These are phyloP conservation scores for Francoa sonchifolia DNA, from an alignment of 441 rosid genomes.

Conservation along the genomic window DNA sequence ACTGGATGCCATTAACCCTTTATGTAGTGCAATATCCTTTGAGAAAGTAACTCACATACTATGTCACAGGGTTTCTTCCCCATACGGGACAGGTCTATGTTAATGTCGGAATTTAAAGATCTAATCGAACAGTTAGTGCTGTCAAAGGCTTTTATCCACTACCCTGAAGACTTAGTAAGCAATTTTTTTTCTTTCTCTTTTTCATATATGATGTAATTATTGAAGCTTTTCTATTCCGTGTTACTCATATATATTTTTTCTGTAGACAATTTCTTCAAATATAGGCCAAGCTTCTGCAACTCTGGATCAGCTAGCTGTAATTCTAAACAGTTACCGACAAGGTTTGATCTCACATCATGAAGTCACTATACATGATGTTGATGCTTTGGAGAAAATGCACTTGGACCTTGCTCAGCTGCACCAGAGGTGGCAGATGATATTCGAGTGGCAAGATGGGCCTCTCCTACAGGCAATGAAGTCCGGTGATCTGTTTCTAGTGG, in stretches of 20 bases:
- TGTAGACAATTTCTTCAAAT: constrained; percentile 59
- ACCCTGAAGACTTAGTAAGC: constrained; percentile 36
- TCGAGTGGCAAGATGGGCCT: constrained; percentile 98
- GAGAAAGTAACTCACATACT: constrained; percentile 10
- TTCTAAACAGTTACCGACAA: constrained; percentile 31
- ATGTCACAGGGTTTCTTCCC: constrained; percentile 83
- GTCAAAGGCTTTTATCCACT: constrained; percentile 35
- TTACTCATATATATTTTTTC: constrained; percentile 15
- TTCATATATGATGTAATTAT: constrained; percentile 3
- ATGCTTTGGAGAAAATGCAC: constrained; percentile 41
- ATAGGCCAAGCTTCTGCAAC: constrained; percentile 52
- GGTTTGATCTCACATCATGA: constrained; percentile 26
- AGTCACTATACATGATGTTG: constrained; percentile 36
- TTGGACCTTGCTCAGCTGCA: constrained; percentile 43
- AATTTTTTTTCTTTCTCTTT: constrained; percentile 1
- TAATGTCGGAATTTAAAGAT: constrained; percentile 42
- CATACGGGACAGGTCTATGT: constrained; percentile 79
- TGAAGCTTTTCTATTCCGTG: constrained; percentile 6
- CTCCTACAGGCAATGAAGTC: constrained; percentile 89
- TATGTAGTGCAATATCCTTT: constrained; percentile 4
- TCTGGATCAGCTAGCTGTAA: constrained; percentile 32
- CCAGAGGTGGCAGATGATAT: constrained; percentile 73
- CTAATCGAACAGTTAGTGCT: constrained; percentile 47
- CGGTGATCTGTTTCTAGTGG: constrained; percentile 80
- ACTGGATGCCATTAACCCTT: constrained; percentile 1